phyloP scores from a whole-genome alignment of 2,329 filamentous ascomycete species.

The Zymoseptoria crescenta region DNA sequence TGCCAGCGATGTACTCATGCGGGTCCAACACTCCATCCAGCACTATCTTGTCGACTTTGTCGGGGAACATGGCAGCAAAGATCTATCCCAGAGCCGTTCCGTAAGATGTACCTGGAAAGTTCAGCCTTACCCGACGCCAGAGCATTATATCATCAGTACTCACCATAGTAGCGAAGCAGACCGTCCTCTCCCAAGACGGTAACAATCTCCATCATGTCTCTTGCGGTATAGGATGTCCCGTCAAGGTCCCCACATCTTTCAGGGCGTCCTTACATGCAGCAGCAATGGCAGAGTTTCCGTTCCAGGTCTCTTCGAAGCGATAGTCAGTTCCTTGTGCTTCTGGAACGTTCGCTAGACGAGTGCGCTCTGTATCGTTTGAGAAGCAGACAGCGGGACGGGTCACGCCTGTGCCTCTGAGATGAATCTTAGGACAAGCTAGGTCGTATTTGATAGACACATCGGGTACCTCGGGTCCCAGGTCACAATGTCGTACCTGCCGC shows the following conservation, averaged over 20 bases:
- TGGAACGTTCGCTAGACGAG: neutral
- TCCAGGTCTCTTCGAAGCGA: neutral
- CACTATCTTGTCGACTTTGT: constrained; percentile 30
- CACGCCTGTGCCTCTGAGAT: neutral
- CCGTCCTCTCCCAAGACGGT: neutral
- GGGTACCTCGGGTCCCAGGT: neutral
- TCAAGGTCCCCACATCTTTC: neutral
- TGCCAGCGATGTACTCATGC: constrained; percentile 28
- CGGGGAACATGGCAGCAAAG: constrained; percentile 36
- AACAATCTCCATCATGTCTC: constrained; percentile 7
- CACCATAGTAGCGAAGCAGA: neutral
- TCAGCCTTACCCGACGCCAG: neutral
- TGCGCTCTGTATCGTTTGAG: neutral
- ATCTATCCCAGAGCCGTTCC: constrained; percentile 24
- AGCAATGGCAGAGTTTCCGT: neutral
- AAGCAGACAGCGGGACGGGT: neutral
- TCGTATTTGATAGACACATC: neutral
- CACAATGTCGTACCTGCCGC: neutral
- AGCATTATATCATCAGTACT: neutral
- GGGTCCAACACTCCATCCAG: constrained; percentile 43
- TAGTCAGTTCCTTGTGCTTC: neutral
- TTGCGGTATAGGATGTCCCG: constrained; percentile 3
- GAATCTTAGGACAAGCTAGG: neutral
- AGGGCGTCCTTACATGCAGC: neutral
- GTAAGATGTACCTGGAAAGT: constrained; percentile 1